These are phyloP conservation scores for Groenewaldozyma salmanticensis DNA, from an alignment of 805 yeast genomes.

Conservation along the genomic window DNA sequence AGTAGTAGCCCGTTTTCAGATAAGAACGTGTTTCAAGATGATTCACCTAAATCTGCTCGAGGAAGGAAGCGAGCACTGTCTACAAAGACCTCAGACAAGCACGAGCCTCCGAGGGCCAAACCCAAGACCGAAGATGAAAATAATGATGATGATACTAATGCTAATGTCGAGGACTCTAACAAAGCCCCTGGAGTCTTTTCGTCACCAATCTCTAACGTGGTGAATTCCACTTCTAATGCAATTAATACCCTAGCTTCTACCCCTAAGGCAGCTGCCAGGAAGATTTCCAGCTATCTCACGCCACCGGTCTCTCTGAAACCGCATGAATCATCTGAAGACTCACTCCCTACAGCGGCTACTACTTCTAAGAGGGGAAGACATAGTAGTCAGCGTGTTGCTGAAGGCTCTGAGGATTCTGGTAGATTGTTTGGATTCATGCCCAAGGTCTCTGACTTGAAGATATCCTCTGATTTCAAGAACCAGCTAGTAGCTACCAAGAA, in stretches of 20 bases:
- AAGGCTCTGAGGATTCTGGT: not conserved
- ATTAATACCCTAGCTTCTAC: not conserved
- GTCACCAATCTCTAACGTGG: not conserved
- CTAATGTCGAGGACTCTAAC: too few relatives aligned
- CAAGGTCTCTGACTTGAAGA: not conserved
- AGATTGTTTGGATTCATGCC: not conserved
- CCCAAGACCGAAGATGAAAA: not conserved
- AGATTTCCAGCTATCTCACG: not conserved
- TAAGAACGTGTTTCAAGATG: conserved; percentile 9
- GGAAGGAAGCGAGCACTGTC: conserved; percentile 5
- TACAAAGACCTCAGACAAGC: not conserved
- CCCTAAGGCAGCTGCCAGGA: not conserved
- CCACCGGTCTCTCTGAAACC: not conserved
- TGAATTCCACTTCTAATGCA: not conserved
- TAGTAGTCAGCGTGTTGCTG: not conserved
- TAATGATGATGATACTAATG: too few relatives aligned
- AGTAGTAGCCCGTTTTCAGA: conserved; percentile 5
- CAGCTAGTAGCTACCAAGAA: conserved; percentile 2
- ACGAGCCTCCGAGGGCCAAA: not conserved
- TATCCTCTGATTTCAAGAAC: conserved; percentile 2
- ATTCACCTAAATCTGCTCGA: conserved; percentile 1
- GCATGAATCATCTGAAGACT: not conserved
- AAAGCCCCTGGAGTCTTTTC: too few relatives aligned
- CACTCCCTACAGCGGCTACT: not conserved
- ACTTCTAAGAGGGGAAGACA: not conserved